A percentile compares a stretch with the other conserved stretches of the same genome.
Evolutionary conservation across 108 stramenopile species (phyloP).

Genomic region (Cyclotella cryptica): DNA sequence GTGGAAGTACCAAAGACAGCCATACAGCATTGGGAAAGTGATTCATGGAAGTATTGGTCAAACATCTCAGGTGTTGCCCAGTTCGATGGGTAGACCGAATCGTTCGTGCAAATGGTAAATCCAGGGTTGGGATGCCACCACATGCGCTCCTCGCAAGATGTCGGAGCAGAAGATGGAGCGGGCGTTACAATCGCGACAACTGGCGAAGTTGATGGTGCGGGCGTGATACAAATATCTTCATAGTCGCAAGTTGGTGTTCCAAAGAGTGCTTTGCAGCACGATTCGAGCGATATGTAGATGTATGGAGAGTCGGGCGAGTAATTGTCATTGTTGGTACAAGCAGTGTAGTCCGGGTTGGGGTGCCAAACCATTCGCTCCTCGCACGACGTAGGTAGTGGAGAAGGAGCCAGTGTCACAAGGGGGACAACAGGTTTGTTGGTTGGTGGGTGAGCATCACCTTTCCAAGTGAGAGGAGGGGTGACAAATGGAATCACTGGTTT

Average conservation of each 20-base stretch:
- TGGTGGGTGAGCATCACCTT: conserved; percentile 12
- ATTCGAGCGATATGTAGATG: conserved; percentile 2
- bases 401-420: not conserved
- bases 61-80: conserved; percentile 4
- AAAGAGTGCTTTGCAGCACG: conserved; percentile 11
- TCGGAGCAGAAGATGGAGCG: conserved; percentile 1
- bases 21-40: conserved; percentile 8
- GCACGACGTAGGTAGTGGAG: conserved; percentile 9
- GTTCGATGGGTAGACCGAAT: not conserved
- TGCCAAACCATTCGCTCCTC: conserved; percentile 14
- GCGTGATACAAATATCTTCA: not conserved
- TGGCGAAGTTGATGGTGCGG: not conserved
- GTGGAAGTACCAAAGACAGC: conserved; percentile 5
- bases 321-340: conserved; percentile 9
- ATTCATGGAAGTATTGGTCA: conserved; percentile 18
- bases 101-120: conserved; percentile 5
- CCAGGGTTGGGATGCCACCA: conserved; percentile 9
- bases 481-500: not conserved
- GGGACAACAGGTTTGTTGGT: conserved; percentile 9
- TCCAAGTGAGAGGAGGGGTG: not conserved
- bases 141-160: conserved; percentile 13
- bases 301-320: not conserved
- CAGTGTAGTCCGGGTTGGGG: conserved; percentile 1
- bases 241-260: conserved; percentile 1
- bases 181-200: not conserved